Base-by-base conservation (phyloP, 1,284 basidiomycete species). In the Sanghuangporus baumii region DNA sequence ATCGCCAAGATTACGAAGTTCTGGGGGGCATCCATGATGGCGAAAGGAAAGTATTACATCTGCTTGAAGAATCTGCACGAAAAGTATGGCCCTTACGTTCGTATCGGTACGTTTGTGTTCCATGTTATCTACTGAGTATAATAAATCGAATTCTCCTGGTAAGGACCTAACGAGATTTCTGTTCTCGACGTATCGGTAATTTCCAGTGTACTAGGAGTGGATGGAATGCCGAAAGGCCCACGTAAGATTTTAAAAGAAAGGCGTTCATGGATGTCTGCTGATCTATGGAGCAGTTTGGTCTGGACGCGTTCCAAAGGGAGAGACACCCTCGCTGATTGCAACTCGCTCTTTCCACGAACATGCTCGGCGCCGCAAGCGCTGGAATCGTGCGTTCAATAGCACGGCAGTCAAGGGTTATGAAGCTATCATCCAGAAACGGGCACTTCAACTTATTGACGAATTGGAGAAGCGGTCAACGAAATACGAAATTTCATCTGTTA, bases 371-470 rank as follows among this genome's bases (percentile, higher is more conserved):
- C 76, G 79, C 37, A 73, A 72, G 57, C 72, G 73, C 7, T 81
- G 80, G 80, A 76, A 73, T 63, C 72, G 74, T 43, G 79, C 74
- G 6, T 79, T 80, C 66, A 74, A 70, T 56, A 70, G 71, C 6
- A 66, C 71, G 20, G 70, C 77, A 5, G 65, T 81, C 20, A 75
- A 71, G 64, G 75, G 73, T 31, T 80, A 79, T 60, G 71, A 76
- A 55, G 72, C 73, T 0, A 62, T 76, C 26, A 66, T 79, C 57
- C 63, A 68, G 38, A 63, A 65, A 23, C 71, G 76, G 16, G 71
- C 73, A 12, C 65, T 52, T 9, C 74, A 79, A 61, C 68, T 81
- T 8, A 67, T 74, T 1, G 69, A 72, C 40, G 61, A 65, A 20
- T 65, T 81, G 12, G 66, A 65, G 7, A 57, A 50, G 36, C 47